These are phyloP conservation scores for Poronia punctata DNA, from an alignment of 495 filamentous ascomycete genomes.

Conservation along the genomic window DNA sequence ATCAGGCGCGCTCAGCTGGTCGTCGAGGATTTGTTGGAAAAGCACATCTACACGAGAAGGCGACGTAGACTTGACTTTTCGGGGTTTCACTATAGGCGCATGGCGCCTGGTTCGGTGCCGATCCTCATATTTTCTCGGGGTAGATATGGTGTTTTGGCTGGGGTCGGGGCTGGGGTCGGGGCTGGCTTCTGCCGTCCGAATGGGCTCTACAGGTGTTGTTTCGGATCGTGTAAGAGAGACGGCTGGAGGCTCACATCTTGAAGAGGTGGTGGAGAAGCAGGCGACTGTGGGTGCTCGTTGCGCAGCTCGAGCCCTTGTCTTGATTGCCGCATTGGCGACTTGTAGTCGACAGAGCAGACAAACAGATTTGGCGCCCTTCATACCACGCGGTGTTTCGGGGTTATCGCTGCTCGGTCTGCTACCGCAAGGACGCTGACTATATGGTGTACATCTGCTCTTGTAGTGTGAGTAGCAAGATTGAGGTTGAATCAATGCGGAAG, in stretches of 20 bases:
- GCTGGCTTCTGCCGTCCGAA: no score
- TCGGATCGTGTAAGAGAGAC: no score
- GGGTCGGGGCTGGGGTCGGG: no score
- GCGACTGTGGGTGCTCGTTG: constrained; percentile 34
- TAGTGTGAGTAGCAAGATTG: no score
- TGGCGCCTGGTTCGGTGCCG: neutral
- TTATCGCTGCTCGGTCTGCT: no score
- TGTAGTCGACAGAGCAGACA: constrained; percentile 23
- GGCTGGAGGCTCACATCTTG: constrained; percentile 5
- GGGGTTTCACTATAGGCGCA: neutral
- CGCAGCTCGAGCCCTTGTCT: constrained; percentile 35
- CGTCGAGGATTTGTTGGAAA: constrained; percentile 19
- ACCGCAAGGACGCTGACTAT: no score
- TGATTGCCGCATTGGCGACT: constrained; percentile 12
- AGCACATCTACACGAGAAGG: constrained; percentile 15
- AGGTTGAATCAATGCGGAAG: no score
- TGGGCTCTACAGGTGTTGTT: no score
- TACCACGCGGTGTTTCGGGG: constrained; percentile 4
- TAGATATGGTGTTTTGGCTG: no score
- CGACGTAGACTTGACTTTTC: neutral
- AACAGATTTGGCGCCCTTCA: constrained; percentile 16
- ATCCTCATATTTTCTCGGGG: no score
- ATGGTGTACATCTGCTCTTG: no score
- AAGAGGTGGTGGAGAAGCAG: constrained; percentile 6
- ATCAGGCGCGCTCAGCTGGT: constrained; percentile 13